Evolutionary conservation across 1,139 yeast genomes (phyloP).

Genomic region (Geotrichum australiense): DNA sequence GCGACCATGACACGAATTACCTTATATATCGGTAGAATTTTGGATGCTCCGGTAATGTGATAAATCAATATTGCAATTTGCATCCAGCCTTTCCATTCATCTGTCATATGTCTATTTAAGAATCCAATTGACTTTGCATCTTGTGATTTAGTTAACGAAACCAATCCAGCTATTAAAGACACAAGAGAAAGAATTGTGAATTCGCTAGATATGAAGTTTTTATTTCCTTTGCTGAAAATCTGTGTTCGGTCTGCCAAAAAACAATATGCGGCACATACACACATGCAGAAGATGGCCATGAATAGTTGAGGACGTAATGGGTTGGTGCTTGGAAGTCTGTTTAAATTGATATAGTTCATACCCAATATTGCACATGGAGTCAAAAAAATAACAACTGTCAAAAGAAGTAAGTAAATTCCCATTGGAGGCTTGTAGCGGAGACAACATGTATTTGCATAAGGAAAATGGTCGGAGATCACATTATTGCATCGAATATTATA

Average conservation of each 20-base stretch:
- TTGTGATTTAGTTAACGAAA: constrained; percentile 16
- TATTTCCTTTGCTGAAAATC: constrained; percentile 22
- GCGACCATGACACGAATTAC: constrained; percentile 25
- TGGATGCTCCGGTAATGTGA: constrained; percentile 27
- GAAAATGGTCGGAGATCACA: constrained; percentile 21
- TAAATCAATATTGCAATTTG: constrained; percentile 25
- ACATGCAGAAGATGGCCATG: constrained; percentile 20
- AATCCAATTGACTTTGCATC: constrained; percentile 21
- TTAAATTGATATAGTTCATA: constrained; percentile 3
- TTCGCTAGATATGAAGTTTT: constrained; percentile 20
- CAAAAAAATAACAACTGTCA: constrained; percentile 4
- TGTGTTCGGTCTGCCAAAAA: constrained; percentile 23
- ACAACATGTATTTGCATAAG: constrained; percentile 25
- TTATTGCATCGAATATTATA: constrained; percentile 24
- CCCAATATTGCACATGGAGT: constrained; percentile 9
- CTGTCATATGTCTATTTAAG: constrained; percentile 25
- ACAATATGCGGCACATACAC: constrained; percentile 21
- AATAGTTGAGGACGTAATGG: constrained; percentile 15
- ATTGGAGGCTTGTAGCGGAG: constrained; percentile 20
- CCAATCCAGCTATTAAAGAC: constrained; percentile 16
- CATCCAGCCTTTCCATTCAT: constrained; percentile 30
- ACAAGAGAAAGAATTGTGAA: constrained; percentile 19
- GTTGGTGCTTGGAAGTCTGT: constrained; percentile 7
- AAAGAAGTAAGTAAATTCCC: constrained; percentile 15
- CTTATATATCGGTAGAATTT: constrained; percentile 25